These are phyloP conservation scores for Lentinus brumalis DNA, from an alignment of 768 basidiomycete species.

Conservation along the genomic window DNA sequence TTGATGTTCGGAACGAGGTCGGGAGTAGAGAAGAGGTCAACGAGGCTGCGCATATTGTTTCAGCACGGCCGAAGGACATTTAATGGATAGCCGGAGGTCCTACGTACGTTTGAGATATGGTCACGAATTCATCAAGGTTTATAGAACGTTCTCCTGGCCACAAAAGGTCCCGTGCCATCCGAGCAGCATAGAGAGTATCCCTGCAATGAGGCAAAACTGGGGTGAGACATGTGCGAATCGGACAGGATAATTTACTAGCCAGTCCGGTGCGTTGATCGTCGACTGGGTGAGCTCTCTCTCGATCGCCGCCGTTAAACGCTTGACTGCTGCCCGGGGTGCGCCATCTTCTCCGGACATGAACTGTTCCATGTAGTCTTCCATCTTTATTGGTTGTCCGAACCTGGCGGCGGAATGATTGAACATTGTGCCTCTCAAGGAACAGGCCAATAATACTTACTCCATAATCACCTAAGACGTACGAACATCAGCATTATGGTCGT, in stretches of 20 bases:
- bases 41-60: constrained; percentile 54
- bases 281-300: constrained; percentile 69
- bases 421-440: neutral
- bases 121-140: constrained; percentile 78
- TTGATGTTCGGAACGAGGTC: constrained; percentile 61
- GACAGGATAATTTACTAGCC: constrained; percentile 51
- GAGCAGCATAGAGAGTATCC: constrained; percentile 87
- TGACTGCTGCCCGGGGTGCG: constrained; percentile 77
- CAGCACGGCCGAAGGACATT: constrained; percentile 5
- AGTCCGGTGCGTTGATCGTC: constrained; percentile 92
- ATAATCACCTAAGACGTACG: constrained; percentile 59
- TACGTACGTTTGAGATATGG: constrained; percentile 87
- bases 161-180: constrained; percentile 92
- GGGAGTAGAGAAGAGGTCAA: constrained; percentile 81
- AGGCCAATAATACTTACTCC: constrained; percentile 49
- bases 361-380: constrained; percentile 73
- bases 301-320: constrained; percentile 77
- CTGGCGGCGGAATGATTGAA: constrained; percentile 40
- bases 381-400: constrained; percentile 78
- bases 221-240: neutral
- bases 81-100: constrained; percentile 12
- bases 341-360: constrained; percentile 74
- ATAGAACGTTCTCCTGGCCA: constrained; percentile 84
- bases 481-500: constrained; percentile 4
- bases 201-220: constrained; percentile 40